Evolutionary conservation across 148 eudicot species (phyloP).

Genomic region (Suaeda aralocaspica): DNA sequence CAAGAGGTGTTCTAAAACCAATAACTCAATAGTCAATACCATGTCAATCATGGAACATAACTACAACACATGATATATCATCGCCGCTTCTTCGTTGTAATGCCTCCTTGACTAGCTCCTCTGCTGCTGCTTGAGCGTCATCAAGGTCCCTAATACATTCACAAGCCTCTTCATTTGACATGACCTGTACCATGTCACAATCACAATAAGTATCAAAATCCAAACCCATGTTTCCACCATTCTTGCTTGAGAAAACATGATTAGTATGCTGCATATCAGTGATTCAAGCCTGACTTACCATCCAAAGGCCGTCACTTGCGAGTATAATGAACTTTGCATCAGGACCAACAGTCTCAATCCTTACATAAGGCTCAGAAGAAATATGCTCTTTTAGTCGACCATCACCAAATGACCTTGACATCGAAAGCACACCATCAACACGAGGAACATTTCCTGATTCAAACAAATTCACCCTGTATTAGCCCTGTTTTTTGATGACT

Average conservation of each 20-base stretch:
- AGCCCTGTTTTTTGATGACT: not conserved
- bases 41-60: slow-evolving; percentile 28
- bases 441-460: slow-evolving; percentile 40
- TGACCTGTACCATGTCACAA: slow-evolving; percentile 23
- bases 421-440: slow-evolving; percentile 50
- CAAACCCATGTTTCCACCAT: not conserved
- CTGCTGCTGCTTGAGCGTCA: slow-evolving; percentile 46
- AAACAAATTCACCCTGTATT: not conserved
- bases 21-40: not conserved
- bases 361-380: slow-evolving; percentile 41
- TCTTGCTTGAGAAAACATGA: not conserved
- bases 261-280: not conserved
- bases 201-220: too few species aligned
- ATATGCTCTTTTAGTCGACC: slow-evolving; percentile 50
- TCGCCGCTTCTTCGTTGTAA: slow-evolving; percentile 32
- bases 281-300: slow-evolving; percentile 26
- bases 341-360: slow-evolving; percentile 32
- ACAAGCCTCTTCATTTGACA: slow-evolving; percentile 54
- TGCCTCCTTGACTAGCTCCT: slow-evolving; percentile 45
- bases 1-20: not conserved
- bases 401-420: slow-evolving; percentile 68
- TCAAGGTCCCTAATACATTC: slow-evolving; percentile 32
- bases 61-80: slow-evolving; percentile 49
- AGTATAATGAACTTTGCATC: slow-evolving; percentile 42
- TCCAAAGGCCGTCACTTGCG: slow-evolving; percentile 67